These are phyloP conservation scores for Artomyces pyxidatus DNA, from an alignment of 768 basidiomycete genomes.

Conservation along the genomic window DNA sequence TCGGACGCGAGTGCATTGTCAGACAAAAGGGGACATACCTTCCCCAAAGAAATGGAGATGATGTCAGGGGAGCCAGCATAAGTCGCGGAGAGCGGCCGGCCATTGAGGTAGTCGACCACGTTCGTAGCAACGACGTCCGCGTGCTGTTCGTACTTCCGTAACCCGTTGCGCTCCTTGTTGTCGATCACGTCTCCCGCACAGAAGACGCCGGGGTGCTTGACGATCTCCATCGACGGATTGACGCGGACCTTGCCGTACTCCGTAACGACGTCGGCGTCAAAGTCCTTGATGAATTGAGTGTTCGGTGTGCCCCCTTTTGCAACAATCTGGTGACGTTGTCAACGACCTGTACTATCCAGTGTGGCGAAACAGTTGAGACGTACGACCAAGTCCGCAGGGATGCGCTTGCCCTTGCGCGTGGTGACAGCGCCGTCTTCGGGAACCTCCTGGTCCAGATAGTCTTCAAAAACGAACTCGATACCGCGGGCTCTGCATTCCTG, in stretches of 20 bases:
- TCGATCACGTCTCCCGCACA: conserved; percentile 59
- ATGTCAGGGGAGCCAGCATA: conserved; percentile 43
- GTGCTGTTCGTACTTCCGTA: conserved; percentile 38
- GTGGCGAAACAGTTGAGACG: conserved; percentile 11
- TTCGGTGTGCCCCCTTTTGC: conserved; percentile 30
- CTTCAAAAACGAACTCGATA: conserved; percentile 15
- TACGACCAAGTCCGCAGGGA: conserved; percentile 49
- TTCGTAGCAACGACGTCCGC: conserved; percentile 37
- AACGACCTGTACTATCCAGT: neutral
- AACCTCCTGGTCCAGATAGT: conserved; percentile 12
- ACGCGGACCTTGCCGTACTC: conserved; percentile 40
- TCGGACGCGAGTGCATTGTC: too few relatives aligned
- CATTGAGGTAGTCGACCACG: conserved; percentile 35
- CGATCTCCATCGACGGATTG: conserved; percentile 46
- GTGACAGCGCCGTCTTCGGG: neutral
- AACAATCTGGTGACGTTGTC: conserved; percentile 15
- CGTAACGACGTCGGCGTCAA: conserved; percentile 29
- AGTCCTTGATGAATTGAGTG: conserved; percentile 37
- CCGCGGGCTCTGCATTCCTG: neutral
- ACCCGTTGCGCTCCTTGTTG: conserved; percentile 52
- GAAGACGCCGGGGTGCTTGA: conserved; percentile 42
- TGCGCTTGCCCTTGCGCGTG: conserved; percentile 32
- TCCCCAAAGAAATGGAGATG: conserved; percentile 26
- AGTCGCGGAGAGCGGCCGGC: conserved; percentile 24
- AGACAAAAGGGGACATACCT: too few relatives aligned